Base-by-base conservation (phyloP, 768 basidiomycete species). In the Hirschioporus abietinus region DNA sequence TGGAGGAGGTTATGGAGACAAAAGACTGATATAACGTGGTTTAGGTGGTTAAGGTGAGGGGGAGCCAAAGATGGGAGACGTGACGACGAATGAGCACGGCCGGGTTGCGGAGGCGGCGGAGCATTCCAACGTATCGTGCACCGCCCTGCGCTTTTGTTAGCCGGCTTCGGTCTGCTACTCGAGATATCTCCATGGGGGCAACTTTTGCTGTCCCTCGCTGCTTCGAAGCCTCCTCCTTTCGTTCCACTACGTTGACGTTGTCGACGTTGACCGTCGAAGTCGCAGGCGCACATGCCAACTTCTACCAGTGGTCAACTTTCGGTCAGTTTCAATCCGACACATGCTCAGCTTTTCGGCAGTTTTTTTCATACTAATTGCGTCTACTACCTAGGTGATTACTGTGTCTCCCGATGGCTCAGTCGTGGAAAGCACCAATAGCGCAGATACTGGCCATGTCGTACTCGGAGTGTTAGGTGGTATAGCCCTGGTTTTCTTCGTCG, bases 131-230 rank as follows among this genome's bases (percentile, higher is more conserved):
- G 15, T 20, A 52, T 52, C 12, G 7, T 52, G 42, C 42, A 52
- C 42, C 42, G 42, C 42, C 42, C 42, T 52, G 42, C 42, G 42
- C 42, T 52, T 52, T 52, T 52, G 42, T 52, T 52, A 52, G 42
- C 42, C 42, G 42, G 42, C 42, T 52, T 52, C 42, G 42, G 42
- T 52, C 20, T 52, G 42, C 42, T 52, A 52, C 20, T 52, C 42
- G 42, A 52, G 42, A 52, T 52, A 52, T 52, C 42, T 52, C 42
- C 42, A 52, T 52, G 42, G 42, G 20, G 42, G 42, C 42, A 15
- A 52, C 42, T 20, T 52, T 20, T 52, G 42, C 42, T 52, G 42
- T 20, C 42, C 20, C 42, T 52, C 20, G 42, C 42, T 52, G 42
- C 42, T 52, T 52, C 42, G 15, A 52, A 52, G 42, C 42, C 42